Percentiles rank a stretch among this genome's conserved stretches.
Conservation (phyloP, 192 early-diverging fungal species). For the Borealophlyctis nickersoniae region DNA sequence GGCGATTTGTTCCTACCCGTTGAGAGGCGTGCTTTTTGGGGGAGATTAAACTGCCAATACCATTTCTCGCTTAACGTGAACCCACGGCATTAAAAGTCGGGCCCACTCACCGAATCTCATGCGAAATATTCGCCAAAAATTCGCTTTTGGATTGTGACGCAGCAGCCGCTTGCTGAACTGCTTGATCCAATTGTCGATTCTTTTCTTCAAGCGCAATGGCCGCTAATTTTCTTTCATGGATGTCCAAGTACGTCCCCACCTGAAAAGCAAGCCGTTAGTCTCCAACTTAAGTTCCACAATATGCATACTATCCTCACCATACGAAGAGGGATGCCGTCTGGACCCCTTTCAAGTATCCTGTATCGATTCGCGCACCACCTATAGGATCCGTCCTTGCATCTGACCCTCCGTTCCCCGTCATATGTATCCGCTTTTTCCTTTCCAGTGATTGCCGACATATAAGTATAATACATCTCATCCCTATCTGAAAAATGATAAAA, state of each 20-base stretch:
- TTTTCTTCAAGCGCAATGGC: constrained; percentile 14
- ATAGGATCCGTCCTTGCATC: background rate
- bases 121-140: constrained; percentile 14
- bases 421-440: background rate
- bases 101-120: constrained; percentile 11
- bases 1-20: too few relatives aligned
- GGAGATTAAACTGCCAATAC: too few relatives aligned
- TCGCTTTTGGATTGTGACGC: constrained; percentile 5
- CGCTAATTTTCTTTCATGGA: background rate
- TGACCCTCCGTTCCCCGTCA: background rate
- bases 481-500: too few relatives aligned
- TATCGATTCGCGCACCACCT: background rate
- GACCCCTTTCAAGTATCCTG: background rate
- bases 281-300: background rate
- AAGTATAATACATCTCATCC: too few relatives aligned
- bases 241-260: constrained; percentile 6
- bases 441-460: too few relatives aligned
- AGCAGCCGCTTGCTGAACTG: constrained; percentile 3
- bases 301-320: background rate
- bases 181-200: constrained; percentile 15
- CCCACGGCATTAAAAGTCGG: too few relatives aligned
- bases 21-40: too few relatives aligned
- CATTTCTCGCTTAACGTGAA: too few relatives aligned
- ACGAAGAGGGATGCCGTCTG: background rate
- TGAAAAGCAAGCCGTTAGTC: background rate